phyloP scores from a whole-genome alignment of 768 basidiomycete genomes.

The Punctularia strigosozonata region DNA sequence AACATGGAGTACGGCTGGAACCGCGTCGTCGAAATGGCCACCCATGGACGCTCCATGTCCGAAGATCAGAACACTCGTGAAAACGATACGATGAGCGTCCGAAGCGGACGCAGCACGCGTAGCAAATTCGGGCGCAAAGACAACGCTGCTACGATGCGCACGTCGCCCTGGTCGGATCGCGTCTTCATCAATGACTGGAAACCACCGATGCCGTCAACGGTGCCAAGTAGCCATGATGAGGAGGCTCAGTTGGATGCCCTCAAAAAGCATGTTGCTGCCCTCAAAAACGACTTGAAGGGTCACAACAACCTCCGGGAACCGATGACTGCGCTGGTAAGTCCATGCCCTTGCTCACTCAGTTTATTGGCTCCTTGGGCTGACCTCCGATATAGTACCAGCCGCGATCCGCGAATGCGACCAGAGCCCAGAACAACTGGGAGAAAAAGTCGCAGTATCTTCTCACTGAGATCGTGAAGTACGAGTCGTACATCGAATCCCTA shows the following conservation, averaged over 20 bases:
- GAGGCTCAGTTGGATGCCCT: conserved; percentile 88
- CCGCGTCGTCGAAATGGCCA: conserved; percentile 45
- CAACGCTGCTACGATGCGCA: conserved; percentile 51
- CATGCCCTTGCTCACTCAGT: too few species aligned
- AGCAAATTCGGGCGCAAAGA: conserved; percentile 70
- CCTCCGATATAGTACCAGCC: conserved; percentile 56
- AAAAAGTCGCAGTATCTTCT: conserved; percentile 82
- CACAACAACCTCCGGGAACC: conserved; percentile 80
- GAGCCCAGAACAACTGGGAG: conserved; percentile 86
- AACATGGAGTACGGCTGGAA: conserved; percentile 99
- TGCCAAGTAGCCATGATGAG: conserved; percentile 81
- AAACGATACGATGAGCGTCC: conserved; percentile 59
- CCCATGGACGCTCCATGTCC: conserved; percentile 41
- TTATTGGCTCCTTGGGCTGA: conserved; percentile 5
- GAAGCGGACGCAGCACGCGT: conserved; percentile 62
- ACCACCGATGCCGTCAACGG: conserved; percentile 72
- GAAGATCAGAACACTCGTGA: conserved; percentile 41
- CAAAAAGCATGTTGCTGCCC: conserved; percentile 60
- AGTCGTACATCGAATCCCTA: conserved; percentile 87
- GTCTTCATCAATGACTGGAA: conserved; percentile 90
- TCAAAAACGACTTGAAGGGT: conserved; percentile 69
- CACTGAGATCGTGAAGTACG: conserved; percentile 91
- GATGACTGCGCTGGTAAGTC: conserved; percentile 65
- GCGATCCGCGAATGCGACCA: conserved; percentile 59
- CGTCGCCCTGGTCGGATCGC: conserved; percentile 69